Evolutionary conservation across 2,329 filamentous ascomycete species (phyloP).

Genomic region (Cephalotrichum gorgonifer): DNA sequence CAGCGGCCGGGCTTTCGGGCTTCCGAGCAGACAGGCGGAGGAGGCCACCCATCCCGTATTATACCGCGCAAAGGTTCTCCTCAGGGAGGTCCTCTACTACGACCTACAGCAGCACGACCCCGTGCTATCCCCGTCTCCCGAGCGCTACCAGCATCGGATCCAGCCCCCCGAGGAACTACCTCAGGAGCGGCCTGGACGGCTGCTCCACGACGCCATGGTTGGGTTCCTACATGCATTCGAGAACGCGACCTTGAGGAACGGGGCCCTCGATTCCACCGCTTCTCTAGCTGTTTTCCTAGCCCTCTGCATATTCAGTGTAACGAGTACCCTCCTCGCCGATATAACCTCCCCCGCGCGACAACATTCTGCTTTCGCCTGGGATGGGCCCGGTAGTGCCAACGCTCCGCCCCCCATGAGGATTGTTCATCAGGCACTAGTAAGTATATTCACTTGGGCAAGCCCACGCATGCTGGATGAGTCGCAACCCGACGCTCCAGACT

Average conservation of each 20-base stretch:
- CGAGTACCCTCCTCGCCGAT: constrained; percentile 40
- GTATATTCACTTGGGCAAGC: constrained; percentile 32
- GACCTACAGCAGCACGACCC: constrained; percentile 40
- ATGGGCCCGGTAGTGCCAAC: not conserved
- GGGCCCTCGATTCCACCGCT: constrained; percentile 27
- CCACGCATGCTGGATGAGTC: constrained; percentile 34
- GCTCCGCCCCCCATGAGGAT: constrained; percentile 30
- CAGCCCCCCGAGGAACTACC: constrained; percentile 30
- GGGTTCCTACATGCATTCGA: constrained; percentile 45
- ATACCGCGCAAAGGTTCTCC: constrained; percentile 42
- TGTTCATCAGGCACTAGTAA: constrained; percentile 41
- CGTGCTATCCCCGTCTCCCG: constrained; percentile 23
- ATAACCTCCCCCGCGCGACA: constrained; percentile 20
- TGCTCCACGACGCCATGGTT: constrained; percentile 38
- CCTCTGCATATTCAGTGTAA: constrained; percentile 48
- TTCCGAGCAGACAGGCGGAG: constrained; percentile 36
- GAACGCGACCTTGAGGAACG: constrained; percentile 25
- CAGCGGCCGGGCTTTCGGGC: constrained; percentile 31
- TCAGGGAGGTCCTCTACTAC: constrained; percentile 44
- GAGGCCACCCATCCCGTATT: constrained; percentile 37
- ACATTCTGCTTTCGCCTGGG: constrained; percentile 4
- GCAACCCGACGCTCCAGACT: constrained; percentile 27
- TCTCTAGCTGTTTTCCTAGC: constrained; percentile 44
- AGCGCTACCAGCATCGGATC: constrained; percentile 13
- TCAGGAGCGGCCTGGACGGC: constrained; percentile 32